Evolutionary conservation across 306 rosid species (phyloP).

Genomic region (Inga leiocalycina): DNA sequence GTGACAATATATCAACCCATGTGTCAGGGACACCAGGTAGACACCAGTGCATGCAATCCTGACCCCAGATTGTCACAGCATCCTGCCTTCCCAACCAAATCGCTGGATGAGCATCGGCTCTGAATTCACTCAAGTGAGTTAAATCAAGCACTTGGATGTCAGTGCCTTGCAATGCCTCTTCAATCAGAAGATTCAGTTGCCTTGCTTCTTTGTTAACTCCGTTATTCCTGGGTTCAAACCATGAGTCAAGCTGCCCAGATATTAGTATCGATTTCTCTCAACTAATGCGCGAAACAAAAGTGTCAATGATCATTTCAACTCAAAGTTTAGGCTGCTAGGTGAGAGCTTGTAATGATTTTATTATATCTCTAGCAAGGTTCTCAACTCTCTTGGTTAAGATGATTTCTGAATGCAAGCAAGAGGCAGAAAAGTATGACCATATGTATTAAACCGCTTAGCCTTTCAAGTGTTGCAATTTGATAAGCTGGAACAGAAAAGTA

Average conservation of each 20-base stretch:
- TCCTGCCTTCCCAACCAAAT: slow-evolving; percentile 89
- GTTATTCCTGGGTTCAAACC: slow-evolving; percentile 88
- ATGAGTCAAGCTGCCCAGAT: slow-evolving; percentile 70
- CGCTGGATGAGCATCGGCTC: slow-evolving; percentile 92
- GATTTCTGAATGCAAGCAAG: slow-evolving; percentile 19
- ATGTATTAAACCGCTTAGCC: not conserved
- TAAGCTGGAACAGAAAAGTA: not conserved
- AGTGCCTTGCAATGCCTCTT: slow-evolving; percentile 57
- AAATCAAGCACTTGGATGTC: slow-evolving; percentile 50
- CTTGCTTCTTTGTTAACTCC: slow-evolving; percentile 91
- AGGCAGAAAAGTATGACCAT: not conserved
- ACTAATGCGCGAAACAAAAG: slow-evolving; percentile 12
- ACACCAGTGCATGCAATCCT: slow-evolving; percentile 99
- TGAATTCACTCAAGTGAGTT: slow-evolving; percentile 76
- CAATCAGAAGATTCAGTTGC: slow-evolving; percentile 58
- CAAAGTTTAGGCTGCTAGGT: not conserved
- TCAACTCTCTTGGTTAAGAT: not conserved
- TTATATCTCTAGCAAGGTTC: not conserved
- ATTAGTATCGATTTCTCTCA: slow-evolving; percentile 41
- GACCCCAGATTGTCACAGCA: slow-evolving; percentile 84
- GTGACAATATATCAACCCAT: slow-evolving; percentile 79
- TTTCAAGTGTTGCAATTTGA: not conserved
- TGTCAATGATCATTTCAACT: not conserved
- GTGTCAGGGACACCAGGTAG: slow-evolving; percentile 91
- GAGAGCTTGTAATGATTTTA: not conserved